Conservation (phyloP, 306 rosid genomes). For the Fragaria iinumae region DNA sequence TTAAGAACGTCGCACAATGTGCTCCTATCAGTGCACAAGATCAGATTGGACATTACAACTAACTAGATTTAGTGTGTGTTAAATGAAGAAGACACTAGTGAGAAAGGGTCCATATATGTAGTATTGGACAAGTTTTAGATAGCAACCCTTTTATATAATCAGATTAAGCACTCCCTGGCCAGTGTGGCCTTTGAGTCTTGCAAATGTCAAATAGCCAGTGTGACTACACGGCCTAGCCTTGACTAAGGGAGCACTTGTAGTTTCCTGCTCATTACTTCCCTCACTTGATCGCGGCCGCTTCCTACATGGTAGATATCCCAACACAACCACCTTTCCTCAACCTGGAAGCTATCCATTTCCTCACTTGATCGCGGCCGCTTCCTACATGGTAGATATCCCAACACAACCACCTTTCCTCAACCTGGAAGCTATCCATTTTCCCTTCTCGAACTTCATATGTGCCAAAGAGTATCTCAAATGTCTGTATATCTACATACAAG, state of each 20-base stretch:
- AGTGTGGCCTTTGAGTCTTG: conserved; percentile 45
- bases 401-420: conserved; percentile 24
- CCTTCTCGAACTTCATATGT: conserved; percentile 70
- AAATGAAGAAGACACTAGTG: too few species aligned
- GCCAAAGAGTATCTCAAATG: conserved; percentile 89
- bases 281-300: conserved; percentile 55
- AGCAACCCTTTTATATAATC: too few species aligned
- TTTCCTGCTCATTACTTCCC: conserved; percentile 37
- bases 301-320: conserved; percentile 59
- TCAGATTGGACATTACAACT: too few species aligned
- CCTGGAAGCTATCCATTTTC: conserved; percentile 30
- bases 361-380: conserved; percentile 55
- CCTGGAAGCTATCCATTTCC: conserved; percentile 32
- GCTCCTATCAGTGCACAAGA: too few species aligned
- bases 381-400: conserved; percentile 59
- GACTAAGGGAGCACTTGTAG: conserved; percentile 39
- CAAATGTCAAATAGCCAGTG: conserved; percentile 87
- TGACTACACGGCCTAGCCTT: conserved; percentile 71
- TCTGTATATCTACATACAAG: conserved; percentile 62
- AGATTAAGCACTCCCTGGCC: conserved; percentile 18
- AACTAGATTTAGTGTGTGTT: too few species aligned
- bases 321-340: conserved; percentile 24
- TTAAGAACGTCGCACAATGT: too few species aligned
- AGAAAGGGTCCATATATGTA: too few species aligned
- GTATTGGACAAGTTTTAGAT: too few species aligned